These are phyloP conservation scores for Fusarium sp. DNA, from an alignment of 2,329 filamentous ascomycete genomes.

Conservation along the genomic window DNA sequence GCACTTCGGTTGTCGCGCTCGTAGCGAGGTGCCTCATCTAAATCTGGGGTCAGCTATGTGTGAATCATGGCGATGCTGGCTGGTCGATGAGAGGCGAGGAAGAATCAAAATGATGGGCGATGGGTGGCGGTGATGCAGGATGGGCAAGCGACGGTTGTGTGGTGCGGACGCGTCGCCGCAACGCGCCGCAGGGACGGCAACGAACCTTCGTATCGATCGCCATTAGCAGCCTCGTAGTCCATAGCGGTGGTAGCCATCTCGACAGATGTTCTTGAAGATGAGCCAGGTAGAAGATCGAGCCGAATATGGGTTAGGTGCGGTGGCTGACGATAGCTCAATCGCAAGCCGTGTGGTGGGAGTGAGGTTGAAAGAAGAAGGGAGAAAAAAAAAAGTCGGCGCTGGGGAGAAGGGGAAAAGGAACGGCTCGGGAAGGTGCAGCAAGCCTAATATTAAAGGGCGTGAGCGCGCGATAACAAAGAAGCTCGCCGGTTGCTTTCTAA, in stretches of 20 bases:
- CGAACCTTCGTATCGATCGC: slow-evolving; percentile 71
- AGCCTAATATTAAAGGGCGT: slow-evolving; percentile 28
- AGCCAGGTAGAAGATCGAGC: slow-evolving; percentile 25
- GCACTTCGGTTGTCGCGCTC: slow-evolving; percentile 72
- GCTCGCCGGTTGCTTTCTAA: slow-evolving; percentile 28
- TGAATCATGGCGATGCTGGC: not conserved
- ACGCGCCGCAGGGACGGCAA: slow-evolving; percentile 23
- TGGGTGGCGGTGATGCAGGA: slow-evolving; percentile 5
- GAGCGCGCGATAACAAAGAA: slow-evolving; percentile 24
- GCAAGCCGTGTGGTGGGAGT: slow-evolving; percentile 36
- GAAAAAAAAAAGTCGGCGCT: slow-evolving; percentile 41
- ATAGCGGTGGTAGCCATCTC: slow-evolving; percentile 70
- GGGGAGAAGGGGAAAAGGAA: slow-evolving; percentile 40
- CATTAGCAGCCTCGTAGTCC: slow-evolving; percentile 74
- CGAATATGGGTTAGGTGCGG: slow-evolving; percentile 27
- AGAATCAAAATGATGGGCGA: not conserved
- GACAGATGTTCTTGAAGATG: slow-evolving; percentile 23
- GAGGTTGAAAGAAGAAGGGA: slow-evolving; percentile 40
- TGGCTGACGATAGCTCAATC: slow-evolving; percentile 42
- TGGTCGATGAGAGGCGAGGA: not conserved
- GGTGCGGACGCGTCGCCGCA: slow-evolving; percentile 31
- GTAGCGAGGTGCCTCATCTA: slow-evolving; percentile 71
- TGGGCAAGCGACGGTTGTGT: slow-evolving; percentile 1
- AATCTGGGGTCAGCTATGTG: slow-evolving; percentile 18
- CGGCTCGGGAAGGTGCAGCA: slow-evolving; percentile 32